These are phyloP conservation scores for Chaetomiaceae sp. DNA, from an alignment of 2,329 filamentous ascomycete species.

Conservation along the genomic window DNA sequence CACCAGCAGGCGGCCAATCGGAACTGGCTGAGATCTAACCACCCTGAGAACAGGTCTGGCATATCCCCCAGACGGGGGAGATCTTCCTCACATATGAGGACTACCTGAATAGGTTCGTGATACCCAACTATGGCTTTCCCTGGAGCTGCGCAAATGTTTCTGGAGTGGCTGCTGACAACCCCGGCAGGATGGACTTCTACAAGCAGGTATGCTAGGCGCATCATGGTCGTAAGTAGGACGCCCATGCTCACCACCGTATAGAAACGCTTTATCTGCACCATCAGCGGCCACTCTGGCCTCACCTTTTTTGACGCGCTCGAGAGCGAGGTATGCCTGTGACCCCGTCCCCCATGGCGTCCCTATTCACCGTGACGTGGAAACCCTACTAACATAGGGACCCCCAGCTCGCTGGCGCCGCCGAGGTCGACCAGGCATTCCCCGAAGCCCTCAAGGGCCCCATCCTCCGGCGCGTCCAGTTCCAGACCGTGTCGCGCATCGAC, in stretches of 20 bases:
- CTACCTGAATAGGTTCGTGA: conserved; percentile 72
- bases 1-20: conserved; percentile 4
- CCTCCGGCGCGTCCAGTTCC: conserved; percentile 85
- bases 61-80: conserved; percentile 85
- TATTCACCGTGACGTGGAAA: conserved; percentile 7
- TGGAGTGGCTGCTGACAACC: conserved; percentile 32
- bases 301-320: conserved; percentile 89
- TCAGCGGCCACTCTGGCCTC: conserved; percentile 86
- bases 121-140: background rate
- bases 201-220: conserved; percentile 63
- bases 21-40: conserved; percentile 11
- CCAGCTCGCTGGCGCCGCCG: conserved; percentile 72
- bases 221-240: background rate
- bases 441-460: conserved; percentile 88
- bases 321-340: conserved; percentile 66
- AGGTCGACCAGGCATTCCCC: conserved; percentile 88
- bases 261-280: conserved; percentile 91
- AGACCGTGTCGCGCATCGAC: conserved; percentile 83
- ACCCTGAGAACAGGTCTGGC: conserved; percentile 69
- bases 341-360: background rate
- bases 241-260: conserved; percentile 34
- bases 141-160: background rate
- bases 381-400: conserved; percentile 29
- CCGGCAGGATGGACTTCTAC: conserved; percentile 79
- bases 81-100: conserved; percentile 85